Conservation (phyloP, 108 stramenopile genomes). For the Schizochytrium sp. region DNA sequence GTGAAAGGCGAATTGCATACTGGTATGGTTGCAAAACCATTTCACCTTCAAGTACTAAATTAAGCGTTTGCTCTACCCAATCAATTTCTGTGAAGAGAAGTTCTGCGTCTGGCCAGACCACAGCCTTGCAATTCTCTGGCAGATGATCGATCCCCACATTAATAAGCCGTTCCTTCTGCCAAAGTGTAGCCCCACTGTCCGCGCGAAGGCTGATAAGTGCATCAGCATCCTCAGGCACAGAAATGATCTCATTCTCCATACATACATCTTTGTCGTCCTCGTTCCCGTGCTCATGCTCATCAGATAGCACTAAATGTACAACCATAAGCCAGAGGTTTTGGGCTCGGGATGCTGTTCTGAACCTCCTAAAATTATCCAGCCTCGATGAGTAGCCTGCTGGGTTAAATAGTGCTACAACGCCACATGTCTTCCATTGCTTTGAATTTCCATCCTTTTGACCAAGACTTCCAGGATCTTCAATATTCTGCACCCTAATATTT, state of each 20-base stretch:
- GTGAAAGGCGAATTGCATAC: conserved; percentile 2
- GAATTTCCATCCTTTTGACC: too few relatives aligned
- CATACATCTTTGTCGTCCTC: background rate
- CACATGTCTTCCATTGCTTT: background rate
- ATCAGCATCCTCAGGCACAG: conserved; percentile 8
- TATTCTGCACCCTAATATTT: too few relatives aligned
- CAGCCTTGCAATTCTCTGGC: background rate
- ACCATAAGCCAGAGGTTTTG: conserved; percentile 42
- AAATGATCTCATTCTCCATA: background rate
- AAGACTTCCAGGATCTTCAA: too few relatives aligned
- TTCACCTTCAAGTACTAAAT: background rate
- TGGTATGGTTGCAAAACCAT: conserved; percentile 7
- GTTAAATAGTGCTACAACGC: conserved; percentile 21
- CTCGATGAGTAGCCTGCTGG: conserved; percentile 21
- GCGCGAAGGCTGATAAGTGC: background rate
- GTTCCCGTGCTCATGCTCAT: background rate
- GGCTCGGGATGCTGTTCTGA: background rate
- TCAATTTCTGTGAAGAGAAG: background rate
- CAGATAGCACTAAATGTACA: background rate
- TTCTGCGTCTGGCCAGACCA: conserved; percentile 58
- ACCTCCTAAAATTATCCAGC: conserved; percentile 15
- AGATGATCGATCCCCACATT: conserved; percentile 25
- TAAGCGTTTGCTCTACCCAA: background rate
- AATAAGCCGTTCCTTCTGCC: conserved; percentile 56
- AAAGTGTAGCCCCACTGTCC: background rate